Conservation (phyloP, 805 yeast genomes). For the Saturnispora dispora region DNA sequence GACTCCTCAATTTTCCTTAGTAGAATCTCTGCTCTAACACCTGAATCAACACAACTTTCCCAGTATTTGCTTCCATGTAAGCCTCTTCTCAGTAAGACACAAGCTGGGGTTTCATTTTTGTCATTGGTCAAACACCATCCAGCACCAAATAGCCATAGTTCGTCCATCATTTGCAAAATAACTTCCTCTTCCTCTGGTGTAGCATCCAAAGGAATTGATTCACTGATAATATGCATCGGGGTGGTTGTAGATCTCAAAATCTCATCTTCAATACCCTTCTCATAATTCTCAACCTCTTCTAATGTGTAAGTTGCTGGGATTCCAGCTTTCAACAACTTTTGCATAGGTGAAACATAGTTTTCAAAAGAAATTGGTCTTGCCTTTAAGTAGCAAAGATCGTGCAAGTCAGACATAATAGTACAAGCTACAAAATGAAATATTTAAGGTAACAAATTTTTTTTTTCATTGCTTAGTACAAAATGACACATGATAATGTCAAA, state of each 20-base stretch:
- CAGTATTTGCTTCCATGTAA: slow-evolving; percentile 32
- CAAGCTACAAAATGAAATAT: background rate
- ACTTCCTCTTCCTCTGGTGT: slow-evolving; percentile 35
- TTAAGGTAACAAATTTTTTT: background rate
- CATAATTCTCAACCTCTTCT: slow-evolving; percentile 61
- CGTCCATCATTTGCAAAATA: slow-evolving; percentile 48
- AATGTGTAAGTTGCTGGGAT: slow-evolving; percentile 77
- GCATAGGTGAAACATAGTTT: slow-evolving; percentile 36
- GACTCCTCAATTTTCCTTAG: slow-evolving; percentile 60
- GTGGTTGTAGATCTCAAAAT: slow-evolving; percentile 52
- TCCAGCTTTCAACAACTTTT: slow-evolving; percentile 45
- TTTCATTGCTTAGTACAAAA: no score
- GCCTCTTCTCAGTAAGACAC: slow-evolving; percentile 53
- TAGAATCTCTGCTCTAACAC: slow-evolving; percentile 80
- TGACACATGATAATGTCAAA: no score
- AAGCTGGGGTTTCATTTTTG: slow-evolving; percentile 75
- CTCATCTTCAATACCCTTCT: slow-evolving; percentile 31
- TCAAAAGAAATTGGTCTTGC: slow-evolving; percentile 42
- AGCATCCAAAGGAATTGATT: slow-evolving; percentile 37
- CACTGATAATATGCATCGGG: slow-evolving; percentile 64
- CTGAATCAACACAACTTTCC: slow-evolving; percentile 62
- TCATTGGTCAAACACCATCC: slow-evolving; percentile 81
- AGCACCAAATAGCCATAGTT: slow-evolving; percentile 75
- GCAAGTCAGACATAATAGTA: slow-evolving; percentile 55
- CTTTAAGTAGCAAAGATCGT: slow-evolving; percentile 47